Percentiles rank a stretch among this genome's conserved stretches.
Conservation (phyloP, 768 basidiomycete species). For the Podaxis sp. region DNA sequence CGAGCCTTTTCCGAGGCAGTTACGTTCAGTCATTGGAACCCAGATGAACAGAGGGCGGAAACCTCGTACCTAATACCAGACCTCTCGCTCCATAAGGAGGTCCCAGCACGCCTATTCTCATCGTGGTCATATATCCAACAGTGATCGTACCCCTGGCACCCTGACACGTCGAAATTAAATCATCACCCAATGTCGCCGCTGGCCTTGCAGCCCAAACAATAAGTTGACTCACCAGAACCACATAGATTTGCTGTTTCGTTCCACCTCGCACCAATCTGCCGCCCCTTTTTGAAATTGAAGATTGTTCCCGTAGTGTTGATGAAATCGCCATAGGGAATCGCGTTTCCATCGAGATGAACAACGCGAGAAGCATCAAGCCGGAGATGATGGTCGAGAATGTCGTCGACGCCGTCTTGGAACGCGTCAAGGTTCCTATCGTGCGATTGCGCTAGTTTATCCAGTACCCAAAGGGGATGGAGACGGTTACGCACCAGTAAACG, state of each 20-base stretch:
- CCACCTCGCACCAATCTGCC: constrained; percentile 34
- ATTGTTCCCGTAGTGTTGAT: constrained; percentile 29
- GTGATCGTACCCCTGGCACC: constrained; percentile 49
- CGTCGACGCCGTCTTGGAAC: constrained; percentile 40
- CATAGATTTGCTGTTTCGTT: constrained; percentile 30
- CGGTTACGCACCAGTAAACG: constrained; percentile 42
- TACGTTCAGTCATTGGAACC: background rate
- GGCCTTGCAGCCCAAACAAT: too few relatives aligned
- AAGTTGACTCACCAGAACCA: constrained; percentile 24
- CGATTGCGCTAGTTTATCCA: background rate
- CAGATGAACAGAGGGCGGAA: background rate
- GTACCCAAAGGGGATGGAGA: background rate
- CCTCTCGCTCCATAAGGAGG: constrained; percentile 45
- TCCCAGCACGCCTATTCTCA: constrained; percentile 26
- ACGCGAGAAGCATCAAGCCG: constrained; percentile 30
- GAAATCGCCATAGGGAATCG: constrained; percentile 39
- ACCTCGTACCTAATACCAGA: constrained; percentile 47
- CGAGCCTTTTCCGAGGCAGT: constrained; percentile 32
- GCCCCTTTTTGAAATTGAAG: constrained; percentile 41
- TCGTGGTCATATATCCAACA: constrained; percentile 48
- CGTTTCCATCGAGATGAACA: constrained; percentile 38
- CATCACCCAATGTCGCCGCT: background rate
- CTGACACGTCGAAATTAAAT: constrained; percentile 19
- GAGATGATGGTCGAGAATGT: constrained; percentile 35
- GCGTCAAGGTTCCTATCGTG: constrained; percentile 49